Percentiles rank a stretch among this genome's conserved stretches.
Conservation (phyloP, 2,329 filamentous ascomycete genomes). For the Fusarium sp. region DNA sequence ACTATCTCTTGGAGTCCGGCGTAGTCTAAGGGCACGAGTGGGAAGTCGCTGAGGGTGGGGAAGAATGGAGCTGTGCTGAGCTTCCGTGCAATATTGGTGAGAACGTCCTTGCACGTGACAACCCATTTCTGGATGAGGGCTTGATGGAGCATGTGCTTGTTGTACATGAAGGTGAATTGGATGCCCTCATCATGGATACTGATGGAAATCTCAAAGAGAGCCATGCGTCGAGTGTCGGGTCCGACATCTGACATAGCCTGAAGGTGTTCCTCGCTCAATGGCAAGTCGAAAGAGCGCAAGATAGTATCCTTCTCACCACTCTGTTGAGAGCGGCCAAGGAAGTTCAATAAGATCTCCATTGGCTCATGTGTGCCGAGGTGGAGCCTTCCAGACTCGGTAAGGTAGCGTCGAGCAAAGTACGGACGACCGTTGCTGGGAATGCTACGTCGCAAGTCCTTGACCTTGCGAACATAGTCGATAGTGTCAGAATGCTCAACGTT, state of each 20-base stretch:
- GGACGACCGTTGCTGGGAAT: slow-evolving; percentile 23
- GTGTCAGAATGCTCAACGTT: not conserved
- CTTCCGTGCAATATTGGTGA: slow-evolving; percentile 9
- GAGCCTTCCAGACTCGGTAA: not conserved
- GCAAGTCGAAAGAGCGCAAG: not conserved
- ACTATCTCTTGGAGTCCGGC: slow-evolving; percentile 42
- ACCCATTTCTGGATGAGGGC: slow-evolving; percentile 27
- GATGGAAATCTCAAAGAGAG: slow-evolving; percentile 40
- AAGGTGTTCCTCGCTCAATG: slow-evolving; percentile 5
- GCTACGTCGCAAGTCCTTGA: slow-evolving; percentile 25
- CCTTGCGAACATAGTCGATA: slow-evolving; percentile 13
- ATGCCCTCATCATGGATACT: slow-evolving; percentile 3
- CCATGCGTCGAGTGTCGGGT: slow-evolving; percentile 10
- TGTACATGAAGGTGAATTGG: slow-evolving; percentile 20
- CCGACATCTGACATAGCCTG: slow-evolving; percentile 18
- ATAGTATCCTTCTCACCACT: not conserved
- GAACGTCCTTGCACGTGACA: slow-evolving; percentile 7
- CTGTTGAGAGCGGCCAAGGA: slow-evolving; percentile 22
- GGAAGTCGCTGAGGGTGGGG: slow-evolving; percentile 50
- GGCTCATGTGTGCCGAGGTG: not conserved
- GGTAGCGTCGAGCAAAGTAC: slow-evolving; percentile 29
- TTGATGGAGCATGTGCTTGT: slow-evolving; percentile 28
- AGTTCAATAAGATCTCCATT: slow-evolving; percentile 33
- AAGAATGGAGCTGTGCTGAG: slow-evolving; percentile 24
- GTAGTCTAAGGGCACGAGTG: slow-evolving; percentile 49